phyloP scores from a whole-genome alignment of 495 filamentous ascomycete genomes.

The Penicillium simplicissimum region DNA sequence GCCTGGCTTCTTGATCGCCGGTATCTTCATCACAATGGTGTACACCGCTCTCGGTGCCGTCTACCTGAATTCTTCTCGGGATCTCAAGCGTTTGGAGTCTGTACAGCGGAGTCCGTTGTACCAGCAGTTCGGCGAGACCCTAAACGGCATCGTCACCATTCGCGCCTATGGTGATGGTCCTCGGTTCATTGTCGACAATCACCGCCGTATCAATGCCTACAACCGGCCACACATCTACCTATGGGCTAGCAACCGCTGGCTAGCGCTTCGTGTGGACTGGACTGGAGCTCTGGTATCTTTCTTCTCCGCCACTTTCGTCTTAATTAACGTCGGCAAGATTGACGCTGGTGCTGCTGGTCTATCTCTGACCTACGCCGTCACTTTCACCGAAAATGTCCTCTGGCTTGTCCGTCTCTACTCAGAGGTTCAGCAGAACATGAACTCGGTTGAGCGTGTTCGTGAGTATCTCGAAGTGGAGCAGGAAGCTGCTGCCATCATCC shows the following conservation, averaged over 20 bases:
- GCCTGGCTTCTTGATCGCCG: slow-evolving; percentile 87
- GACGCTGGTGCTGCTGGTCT: slow-evolving; percentile 94
- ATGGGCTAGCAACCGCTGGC: slow-evolving; percentile 98
- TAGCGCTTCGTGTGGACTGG: slow-evolving; percentile 87
- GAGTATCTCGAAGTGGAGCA: slow-evolving; percentile 98
- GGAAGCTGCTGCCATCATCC: slow-evolving; percentile 77
- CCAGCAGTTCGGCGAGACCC: slow-evolving; percentile 96
- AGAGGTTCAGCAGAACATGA: slow-evolving; percentile 98
- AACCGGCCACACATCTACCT: slow-evolving; percentile 93
- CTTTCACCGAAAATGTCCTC: slow-evolving; percentile 94
- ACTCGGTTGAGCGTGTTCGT: slow-evolving; percentile 96
- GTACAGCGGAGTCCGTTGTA: slow-evolving; percentile 93
- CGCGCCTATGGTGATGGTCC: slow-evolving; percentile 94
- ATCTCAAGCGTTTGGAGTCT: slow-evolving; percentile 93
- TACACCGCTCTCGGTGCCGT: slow-evolving; percentile 84
- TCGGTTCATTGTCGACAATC: slow-evolving; percentile 92
- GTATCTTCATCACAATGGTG: slow-evolving; percentile 76
- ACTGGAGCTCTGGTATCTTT: slow-evolving; percentile 91
- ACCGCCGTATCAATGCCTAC: slow-evolving; percentile 84
- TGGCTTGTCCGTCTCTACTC: slow-evolving; percentile 98
- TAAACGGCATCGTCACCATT: slow-evolving; percentile 96
- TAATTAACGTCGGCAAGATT: slow-evolving; percentile 77
- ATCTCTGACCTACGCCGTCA: slow-evolving; percentile 96
- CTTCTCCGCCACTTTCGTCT: slow-evolving; percentile 90
- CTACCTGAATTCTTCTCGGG: slow-evolving; percentile 87